A percentile compares a stretch with the other conserved stretches of the same genome.
Evolutionary conservation across 2,329 filamentous ascomycete species (phyloP).

Genomic region (Trichothecium sympodiale): DNA sequence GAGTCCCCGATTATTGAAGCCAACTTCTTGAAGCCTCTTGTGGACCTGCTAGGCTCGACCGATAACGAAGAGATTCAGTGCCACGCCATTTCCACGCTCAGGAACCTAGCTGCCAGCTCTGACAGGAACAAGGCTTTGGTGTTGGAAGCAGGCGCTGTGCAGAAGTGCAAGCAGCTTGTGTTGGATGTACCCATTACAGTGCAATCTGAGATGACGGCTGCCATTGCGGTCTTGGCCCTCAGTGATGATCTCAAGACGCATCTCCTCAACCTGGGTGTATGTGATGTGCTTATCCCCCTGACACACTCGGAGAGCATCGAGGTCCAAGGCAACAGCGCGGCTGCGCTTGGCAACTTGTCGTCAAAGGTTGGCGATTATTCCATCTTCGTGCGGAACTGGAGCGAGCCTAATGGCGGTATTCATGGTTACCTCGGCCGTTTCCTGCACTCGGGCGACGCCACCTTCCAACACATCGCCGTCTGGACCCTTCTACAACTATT

Average conservation of each 20-base stretch:
- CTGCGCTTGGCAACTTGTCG: constrained; percentile 87
- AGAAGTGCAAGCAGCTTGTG: constrained; percentile 97
- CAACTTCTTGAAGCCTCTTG: constrained; percentile 85
- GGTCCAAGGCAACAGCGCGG: constrained; percentile 95
- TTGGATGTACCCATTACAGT: constrained; percentile 87
- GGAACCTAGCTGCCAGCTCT: constrained; percentile 91
- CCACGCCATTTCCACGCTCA: constrained; percentile 91
- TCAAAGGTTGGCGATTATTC: constrained; percentile 97
- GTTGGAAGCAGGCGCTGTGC: constrained; percentile 87
- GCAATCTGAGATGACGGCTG: constrained; percentile 99
- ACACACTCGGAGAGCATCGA: constrained; percentile 95
- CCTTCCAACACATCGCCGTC: constrained; percentile 98
- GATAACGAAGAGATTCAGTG: constrained; percentile 99
- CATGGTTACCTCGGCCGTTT: constrained; percentile 92
- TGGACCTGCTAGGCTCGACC: constrained; percentile 86
- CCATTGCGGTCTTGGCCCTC: constrained; percentile 88
- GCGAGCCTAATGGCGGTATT: constrained; percentile 82
- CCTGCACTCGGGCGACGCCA: constrained; percentile 85
- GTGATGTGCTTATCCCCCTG: constrained; percentile 89
- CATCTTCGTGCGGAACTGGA: constrained; percentile 92
- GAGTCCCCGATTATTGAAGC: constrained; percentile 98
- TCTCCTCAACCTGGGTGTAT: constrained; percentile 82
- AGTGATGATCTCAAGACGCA: constrained; percentile 94
- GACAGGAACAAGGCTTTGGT: constrained; percentile 98
- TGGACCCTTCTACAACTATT: constrained; percentile 95